phyloP scores from a whole-genome alignment of 2,329 filamentous ascomycete species.

The Trichoderma cornu-damae region DNA sequence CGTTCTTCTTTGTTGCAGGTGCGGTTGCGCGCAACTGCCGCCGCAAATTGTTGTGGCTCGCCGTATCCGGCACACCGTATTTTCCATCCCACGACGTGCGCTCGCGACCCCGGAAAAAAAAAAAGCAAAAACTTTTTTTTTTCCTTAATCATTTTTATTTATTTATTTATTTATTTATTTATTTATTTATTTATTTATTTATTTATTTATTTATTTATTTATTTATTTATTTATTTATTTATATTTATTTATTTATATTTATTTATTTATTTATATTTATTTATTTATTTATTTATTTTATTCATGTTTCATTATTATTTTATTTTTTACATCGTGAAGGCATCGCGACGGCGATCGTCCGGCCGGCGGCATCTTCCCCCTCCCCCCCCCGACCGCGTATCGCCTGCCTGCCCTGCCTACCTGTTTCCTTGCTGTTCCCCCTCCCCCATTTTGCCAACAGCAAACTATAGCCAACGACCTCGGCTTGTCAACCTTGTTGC shows the following conservation, averaged over 20 bases:
- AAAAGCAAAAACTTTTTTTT: neutral
- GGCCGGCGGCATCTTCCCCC: neutral
- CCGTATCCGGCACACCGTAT: slow-evolving; percentile 9
- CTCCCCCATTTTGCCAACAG: neutral
- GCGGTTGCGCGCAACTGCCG: slow-evolving; percentile 7
- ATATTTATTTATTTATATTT: too few relatives aligned
- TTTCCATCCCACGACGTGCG: slow-evolving; percentile 1
- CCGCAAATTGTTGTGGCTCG: neutral
- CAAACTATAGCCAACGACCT: neutral
- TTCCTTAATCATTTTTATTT: neutral
- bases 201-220: too few relatives aligned
- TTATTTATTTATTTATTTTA: too few relatives aligned
- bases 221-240: too few relatives aligned
- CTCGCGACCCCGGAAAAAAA: neutral
- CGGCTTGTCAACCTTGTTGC: too few relatives aligned
- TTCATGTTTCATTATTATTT: too few relatives aligned
- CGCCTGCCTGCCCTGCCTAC: neutral
- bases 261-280: too few relatives aligned
- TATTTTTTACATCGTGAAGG: neutral
- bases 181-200: too few relatives aligned
- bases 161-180: too few relatives aligned
- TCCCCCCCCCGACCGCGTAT: neutral
- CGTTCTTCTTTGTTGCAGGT: too few relatives aligned
- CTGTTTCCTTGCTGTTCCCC: neutral
- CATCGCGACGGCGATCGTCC: neutral